phyloP scores from a whole-genome alignment of 305 asterid genomes.

The Euphrasia arctica region DNA sequence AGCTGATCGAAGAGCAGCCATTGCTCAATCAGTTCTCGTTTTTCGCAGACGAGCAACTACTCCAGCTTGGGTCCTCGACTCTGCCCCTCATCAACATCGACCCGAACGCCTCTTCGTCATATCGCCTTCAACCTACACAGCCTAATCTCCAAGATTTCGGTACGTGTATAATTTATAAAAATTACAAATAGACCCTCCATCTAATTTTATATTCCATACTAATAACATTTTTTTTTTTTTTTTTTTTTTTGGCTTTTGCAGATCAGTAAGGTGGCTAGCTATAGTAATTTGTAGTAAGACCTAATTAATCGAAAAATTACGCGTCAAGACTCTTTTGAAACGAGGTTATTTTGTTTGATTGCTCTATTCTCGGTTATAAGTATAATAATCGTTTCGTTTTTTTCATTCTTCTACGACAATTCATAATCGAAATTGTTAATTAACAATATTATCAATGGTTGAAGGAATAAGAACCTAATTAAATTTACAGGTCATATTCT shows the following conservation, averaged over 20 bases:
- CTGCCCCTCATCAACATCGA: slow-evolving; percentile 35
- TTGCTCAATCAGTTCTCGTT: slow-evolving; percentile 59
- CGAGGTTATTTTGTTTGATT: too few species aligned
- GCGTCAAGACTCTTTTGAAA: too few species aligned
- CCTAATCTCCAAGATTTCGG: slow-evolving; percentile 62
- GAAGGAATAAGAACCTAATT: too few species aligned
- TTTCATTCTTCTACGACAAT: not conserved
- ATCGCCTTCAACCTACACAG: slow-evolving; percentile 60
- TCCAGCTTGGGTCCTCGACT: slow-evolving; percentile 43
- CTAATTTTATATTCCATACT: not conserved
- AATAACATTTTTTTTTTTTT: not conserved
- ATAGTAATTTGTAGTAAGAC: not conserved
- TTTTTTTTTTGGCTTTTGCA: slow-evolving; percentile 24
- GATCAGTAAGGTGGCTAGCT: not conserved
- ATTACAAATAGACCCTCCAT: not conserved
- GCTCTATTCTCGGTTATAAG: too few species aligned
- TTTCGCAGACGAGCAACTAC: slow-evolving; percentile 35
- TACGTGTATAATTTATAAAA: not conserved
- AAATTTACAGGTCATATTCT: too few species aligned
- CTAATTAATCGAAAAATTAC: too few species aligned
- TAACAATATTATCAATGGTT: too few species aligned
- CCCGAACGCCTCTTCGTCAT: slow-evolving; percentile 30
- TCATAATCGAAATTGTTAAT: too few species aligned
- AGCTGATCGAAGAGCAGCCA: slow-evolving; percentile 47
- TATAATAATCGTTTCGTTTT: too few species aligned